Conservation (phyloP, 768 basidiomycete species). For the Amanita polypyramis region DNA sequence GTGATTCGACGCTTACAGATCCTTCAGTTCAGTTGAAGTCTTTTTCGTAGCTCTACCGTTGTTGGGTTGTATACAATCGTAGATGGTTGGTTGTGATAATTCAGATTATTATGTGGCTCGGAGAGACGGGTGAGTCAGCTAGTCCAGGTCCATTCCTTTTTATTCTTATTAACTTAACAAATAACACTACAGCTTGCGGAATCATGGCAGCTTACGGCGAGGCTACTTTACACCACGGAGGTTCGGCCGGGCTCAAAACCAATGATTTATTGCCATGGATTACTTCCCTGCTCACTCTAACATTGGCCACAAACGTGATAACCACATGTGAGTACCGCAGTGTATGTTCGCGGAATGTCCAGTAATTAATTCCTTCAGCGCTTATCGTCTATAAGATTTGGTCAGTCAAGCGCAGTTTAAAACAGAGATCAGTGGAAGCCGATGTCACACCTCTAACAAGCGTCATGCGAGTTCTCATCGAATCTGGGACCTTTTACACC, state of each 20-base stretch:
- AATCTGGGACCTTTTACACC: slow-evolving; percentile 31
- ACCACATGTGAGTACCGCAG: slow-evolving; percentile 22
- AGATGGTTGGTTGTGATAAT: slow-evolving; percentile 20
- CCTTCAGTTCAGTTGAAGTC: background rate
- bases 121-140: slow-evolving; percentile 19
- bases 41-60: slow-evolving; percentile 23
- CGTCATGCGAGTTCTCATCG: slow-evolving; percentile 23
- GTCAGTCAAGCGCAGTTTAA: slow-evolving; percentile 19
- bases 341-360: background rate
- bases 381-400: slow-evolving; percentile 29
- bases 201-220: slow-evolving; percentile 22
- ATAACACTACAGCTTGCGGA: slow-evolving; percentile 19
- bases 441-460: slow-evolving; percentile 17
- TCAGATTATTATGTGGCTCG: slow-evolving; percentile 25
- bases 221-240: slow-evolving; percentile 16
- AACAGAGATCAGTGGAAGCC: slow-evolving; percentile 13
- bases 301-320: slow-evolving; percentile 24
- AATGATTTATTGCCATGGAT: slow-evolving; percentile 24
- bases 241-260: slow-evolving; percentile 17
- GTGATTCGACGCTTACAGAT: background rate
- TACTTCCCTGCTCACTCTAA: slow-evolving; percentile 25
- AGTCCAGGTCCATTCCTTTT: background rate
- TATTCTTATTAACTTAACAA: too few relatives aligned
- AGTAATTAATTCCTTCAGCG: slow-evolving; percentile 12
- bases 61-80: slow-evolving; percentile 25